These are phyloP conservation scores for Galeopsis tetrahit DNA, from an alignment of 257 asterid genomes.

Conservation along the genomic window DNA sequence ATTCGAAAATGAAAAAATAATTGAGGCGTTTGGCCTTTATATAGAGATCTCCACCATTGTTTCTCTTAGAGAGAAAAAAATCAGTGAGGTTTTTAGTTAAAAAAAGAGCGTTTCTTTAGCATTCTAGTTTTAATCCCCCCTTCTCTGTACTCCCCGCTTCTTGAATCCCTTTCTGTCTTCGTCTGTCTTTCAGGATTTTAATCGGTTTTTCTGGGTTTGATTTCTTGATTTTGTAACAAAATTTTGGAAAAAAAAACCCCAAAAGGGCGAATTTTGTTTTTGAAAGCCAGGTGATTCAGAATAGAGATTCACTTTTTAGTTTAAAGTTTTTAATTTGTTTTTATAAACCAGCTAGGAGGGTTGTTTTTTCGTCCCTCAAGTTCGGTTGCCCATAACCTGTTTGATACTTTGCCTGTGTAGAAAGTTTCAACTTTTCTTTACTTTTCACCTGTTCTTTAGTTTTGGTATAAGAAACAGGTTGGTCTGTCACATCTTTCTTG, in stretches of 20 bases:
- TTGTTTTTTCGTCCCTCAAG: conserved; percentile 60
- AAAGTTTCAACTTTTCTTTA: conserved; percentile 20
- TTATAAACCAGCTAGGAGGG: conserved; percentile 52
- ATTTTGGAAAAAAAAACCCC: conserved; percentile 39
- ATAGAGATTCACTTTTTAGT: conserved; percentile 56
- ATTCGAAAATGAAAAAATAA: conserved; percentile 10
- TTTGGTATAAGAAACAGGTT: conserved; percentile 50
- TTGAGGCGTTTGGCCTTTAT: conserved; percentile 48
- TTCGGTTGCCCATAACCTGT: conserved; percentile 47
- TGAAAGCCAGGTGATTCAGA: conserved; percentile 97
- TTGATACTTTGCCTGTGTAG: conserved; percentile 39
- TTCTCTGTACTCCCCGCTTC: conserved; percentile 75
- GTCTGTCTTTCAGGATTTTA: conserved; percentile 71
- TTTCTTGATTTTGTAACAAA: conserved; percentile 32
- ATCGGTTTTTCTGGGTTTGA: conserved; percentile 48
- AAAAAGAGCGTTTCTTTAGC: conserved; percentile 33
- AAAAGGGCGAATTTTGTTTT: conserved; percentile 42
- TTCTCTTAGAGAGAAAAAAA: conserved; percentile 54
- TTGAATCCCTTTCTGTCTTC: conserved; percentile 89
- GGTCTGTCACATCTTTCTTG: background rate
- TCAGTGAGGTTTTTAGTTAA: conserved; percentile 52
- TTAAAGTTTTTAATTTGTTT: background rate
- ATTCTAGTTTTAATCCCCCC: conserved; percentile 38
- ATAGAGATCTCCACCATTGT: conserved; percentile 27
- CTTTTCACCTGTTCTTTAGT: conserved; percentile 45